Conservation (phyloP, 495 filamentous ascomycete species). For the Penicillium soppii region DNA sequence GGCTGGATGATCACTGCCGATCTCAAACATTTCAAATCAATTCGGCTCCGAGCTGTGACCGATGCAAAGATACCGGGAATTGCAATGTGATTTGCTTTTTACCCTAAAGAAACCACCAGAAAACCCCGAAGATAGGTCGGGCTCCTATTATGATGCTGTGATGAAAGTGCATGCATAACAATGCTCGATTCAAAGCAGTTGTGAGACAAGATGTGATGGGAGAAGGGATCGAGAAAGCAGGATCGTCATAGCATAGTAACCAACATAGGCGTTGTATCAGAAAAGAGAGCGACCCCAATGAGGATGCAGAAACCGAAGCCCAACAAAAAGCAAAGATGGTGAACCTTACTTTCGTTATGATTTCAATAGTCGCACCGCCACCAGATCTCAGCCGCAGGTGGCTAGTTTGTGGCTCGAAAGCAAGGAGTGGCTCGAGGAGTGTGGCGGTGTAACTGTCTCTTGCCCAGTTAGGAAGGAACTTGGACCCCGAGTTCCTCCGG, state of each 20-base stretch:
- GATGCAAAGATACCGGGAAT: not conserved
- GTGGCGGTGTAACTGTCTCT: conserved; percentile 19
- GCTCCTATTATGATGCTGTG: not conserved
- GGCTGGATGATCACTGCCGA: conserved; percentile 17
- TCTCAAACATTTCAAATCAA: conserved; percentile 18
- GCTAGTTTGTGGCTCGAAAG: conserved; percentile 15
- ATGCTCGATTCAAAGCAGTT: not conserved
- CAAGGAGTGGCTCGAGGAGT: conserved; percentile 27
- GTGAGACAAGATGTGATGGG: not conserved
- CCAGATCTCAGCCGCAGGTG: conserved; percentile 14
- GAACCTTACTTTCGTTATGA: not conserved
- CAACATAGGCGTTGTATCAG: too few species aligned
- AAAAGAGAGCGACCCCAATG: not conserved
- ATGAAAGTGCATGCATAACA: not conserved
- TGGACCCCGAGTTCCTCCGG: not conserved
- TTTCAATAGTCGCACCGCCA: conserved; percentile 24
- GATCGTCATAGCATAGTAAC: not conserved
- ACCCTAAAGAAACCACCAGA: too few species aligned
- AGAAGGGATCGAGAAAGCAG: not conserved
- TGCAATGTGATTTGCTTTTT: not conserved
- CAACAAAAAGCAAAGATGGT: conserved; percentile 12
- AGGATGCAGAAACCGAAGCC: not conserved
- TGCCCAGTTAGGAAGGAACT: conserved; percentile 14
- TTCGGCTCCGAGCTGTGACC: not conserved
- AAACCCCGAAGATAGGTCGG: not conserved